phyloP scores from a whole-genome alignment of 768 basidiomycete genomes.

The Flagelloscypha sp. region DNA sequence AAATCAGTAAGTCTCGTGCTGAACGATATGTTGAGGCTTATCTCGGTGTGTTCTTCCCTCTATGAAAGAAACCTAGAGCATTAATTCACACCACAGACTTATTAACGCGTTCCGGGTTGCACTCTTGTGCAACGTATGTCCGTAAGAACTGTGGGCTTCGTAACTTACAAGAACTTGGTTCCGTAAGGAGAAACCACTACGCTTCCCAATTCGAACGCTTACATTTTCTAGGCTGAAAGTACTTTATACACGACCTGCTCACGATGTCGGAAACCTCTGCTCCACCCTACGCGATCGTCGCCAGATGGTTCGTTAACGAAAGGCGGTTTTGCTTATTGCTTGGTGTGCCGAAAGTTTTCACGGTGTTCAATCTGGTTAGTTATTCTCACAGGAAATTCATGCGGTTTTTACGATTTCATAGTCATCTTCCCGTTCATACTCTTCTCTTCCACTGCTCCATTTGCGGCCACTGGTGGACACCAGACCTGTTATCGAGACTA shows the following conservation, averaged over 20 bases:
- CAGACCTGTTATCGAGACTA: slow-evolving; percentile 67
- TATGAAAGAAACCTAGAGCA: neutral
- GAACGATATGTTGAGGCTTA: slow-evolving; percentile 61
- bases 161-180: slow-evolving; percentile 45
- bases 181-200: slow-evolving; percentile 44
- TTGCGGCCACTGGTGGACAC: slow-evolving; percentile 77
- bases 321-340: slow-evolving; percentile 49
- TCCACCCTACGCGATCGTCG: slow-evolving; percentile 30
- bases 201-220: slow-evolving; percentile 8
- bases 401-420: slow-evolving; percentile 21
- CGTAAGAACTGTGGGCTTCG: slow-evolving; percentile 61
- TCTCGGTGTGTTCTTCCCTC: slow-evolving; percentile 41
- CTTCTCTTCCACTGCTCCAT: slow-evolving; percentile 68
- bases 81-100: slow-evolving; percentile 37
- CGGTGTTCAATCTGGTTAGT: slow-evolving; percentile 69
- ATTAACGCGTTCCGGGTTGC: slow-evolving; percentile 51
- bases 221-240: slow-evolving; percentile 50
- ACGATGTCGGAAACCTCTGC: slow-evolving; percentile 57
- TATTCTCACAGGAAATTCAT: slow-evolving; percentile 4
- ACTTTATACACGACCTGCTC: slow-evolving; percentile 64
- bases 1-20: slow-evolving; percentile 33
- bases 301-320: slow-evolving; percentile 18
- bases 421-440: slow-evolving; percentile 68
- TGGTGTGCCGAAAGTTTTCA: slow-evolving; percentile 39
- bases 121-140: slow-evolving; percentile 65